phyloP scores from a whole-genome alignment of 331 rosid species.

The Cydonia oblonga region DNA sequence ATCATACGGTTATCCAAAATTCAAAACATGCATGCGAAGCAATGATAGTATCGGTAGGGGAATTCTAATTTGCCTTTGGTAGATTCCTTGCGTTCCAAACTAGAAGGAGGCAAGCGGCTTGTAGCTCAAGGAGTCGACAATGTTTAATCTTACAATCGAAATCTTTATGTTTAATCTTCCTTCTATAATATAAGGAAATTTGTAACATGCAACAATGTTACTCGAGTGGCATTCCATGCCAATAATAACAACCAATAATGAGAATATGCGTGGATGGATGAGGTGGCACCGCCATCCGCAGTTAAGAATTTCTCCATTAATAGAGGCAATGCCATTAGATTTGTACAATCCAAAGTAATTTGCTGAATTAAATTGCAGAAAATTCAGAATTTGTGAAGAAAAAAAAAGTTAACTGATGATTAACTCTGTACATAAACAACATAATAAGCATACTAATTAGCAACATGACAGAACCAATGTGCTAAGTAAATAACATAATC shows the following conservation, averaged over 20 bases:
- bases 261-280: too few species aligned
- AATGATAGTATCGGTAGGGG: too few species aligned
- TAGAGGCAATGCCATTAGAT: not conserved
- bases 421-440: not conserved
- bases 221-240: accelerated
- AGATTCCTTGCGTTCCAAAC: not conserved
- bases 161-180: too few species aligned
- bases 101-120: too few species aligned
- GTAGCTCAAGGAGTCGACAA: not conserved
- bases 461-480: not conserved
- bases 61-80: not conserved
- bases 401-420: not conserved
- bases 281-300: not conserved
- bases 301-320: not conserved
- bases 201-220: not conserved
- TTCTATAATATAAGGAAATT: too few species aligned
- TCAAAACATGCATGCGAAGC: too few species aligned
- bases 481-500: too few species aligned
- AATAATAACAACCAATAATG: too few species aligned
- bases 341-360: not conserved
- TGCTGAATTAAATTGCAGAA: not conserved
- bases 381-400: not conserved
- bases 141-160: not conserved
- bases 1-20: too few species aligned
- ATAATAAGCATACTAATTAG: not conserved